Base-by-base conservation (phyloP, 345 rosid genomes). In the Pugionium dolabratum region DNA sequence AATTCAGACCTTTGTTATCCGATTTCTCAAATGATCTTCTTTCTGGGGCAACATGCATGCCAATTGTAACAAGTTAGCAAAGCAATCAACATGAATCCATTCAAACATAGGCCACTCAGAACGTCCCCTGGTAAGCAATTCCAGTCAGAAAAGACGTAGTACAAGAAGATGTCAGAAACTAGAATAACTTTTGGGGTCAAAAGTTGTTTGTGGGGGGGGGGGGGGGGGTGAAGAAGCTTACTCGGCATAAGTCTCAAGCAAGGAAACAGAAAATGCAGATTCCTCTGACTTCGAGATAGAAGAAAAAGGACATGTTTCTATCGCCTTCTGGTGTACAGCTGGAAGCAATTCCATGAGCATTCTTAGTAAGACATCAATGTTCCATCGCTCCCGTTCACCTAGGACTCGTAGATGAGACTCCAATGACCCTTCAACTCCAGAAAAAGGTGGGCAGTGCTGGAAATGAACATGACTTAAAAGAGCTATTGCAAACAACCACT, bases 321-420 rank as follows among this genome's bases (percentile, higher is more conserved):
- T 63, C 54, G 97, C 90, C 79, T 79, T 85, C 76, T 84, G 77
- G 76, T 81, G 76, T 50, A 86, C 78, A 76, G 73, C 79, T 35
- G 98, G 94, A 76, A 93, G 85, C 78, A 93, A 73, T 54, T 85
- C 97, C 66, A 70, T 50, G 66, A 93, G 81, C 86, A 88, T 85
- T 76, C 94, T 86, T 76, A 93, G 75, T 45, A 93, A 80, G 77
- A 88, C 92, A 81, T 90, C 96, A 74, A 90, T 79, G 75, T 78
- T 88, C 98, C 98, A 90, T 50, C 88, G 96, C 73, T 93, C 97
- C 35, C 90, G 83, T 84, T 90, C 97, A 74, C 98, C 98, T 66
- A 93, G 74, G 67, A 82, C 91, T 73, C 79, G 96, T 59, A 93
- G 79, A 75, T 90, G 90, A 59, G 90, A 88, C 74, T 93, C 98